These are phyloP conservation scores for Rubia tinctorum DNA, from an alignment of 305 asterid species.

Conservation along the genomic window DNA sequence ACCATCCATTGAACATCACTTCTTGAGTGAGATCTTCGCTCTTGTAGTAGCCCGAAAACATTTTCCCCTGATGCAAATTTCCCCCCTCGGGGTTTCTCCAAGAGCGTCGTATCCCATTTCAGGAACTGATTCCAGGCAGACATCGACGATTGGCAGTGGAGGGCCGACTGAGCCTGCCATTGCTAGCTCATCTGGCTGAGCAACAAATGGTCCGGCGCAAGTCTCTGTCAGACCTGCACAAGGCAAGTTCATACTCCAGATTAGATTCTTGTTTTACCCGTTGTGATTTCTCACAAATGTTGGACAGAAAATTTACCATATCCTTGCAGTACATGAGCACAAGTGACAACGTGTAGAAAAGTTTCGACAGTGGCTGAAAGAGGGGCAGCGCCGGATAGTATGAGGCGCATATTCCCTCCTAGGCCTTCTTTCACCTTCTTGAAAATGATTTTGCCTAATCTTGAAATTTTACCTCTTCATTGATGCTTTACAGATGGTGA, in stretches of 20 bases:
- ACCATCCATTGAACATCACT: slow-evolving; percentile 75
- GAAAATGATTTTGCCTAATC: slow-evolving; percentile 63
- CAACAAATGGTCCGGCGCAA: slow-evolving; percentile 85
- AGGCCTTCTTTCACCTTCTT: slow-evolving; percentile 76
- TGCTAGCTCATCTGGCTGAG: slow-evolving; percentile 59
- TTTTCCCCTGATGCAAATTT: slow-evolving; percentile 74
- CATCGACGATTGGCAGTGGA: slow-evolving; percentile 72
- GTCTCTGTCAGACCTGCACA: slow-evolving; percentile 84
- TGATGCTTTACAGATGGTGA: slow-evolving; percentile 62
- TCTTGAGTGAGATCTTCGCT: slow-evolving; percentile 71
- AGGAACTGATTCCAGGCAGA: slow-evolving; percentile 72
- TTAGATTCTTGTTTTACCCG: no score
- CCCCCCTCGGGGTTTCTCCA: slow-evolving; percentile 66
- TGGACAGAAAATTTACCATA: slow-evolving; percentile 43
- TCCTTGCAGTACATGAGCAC: slow-evolving; percentile 91
- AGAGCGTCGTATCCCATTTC: slow-evolving; percentile 83
- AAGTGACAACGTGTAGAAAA: slow-evolving; percentile 66
- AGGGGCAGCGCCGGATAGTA: slow-evolving; percentile 93
- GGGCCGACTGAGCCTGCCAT: slow-evolving; percentile 90
- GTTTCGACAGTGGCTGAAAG: slow-evolving; percentile 77
- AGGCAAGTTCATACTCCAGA: neutral
- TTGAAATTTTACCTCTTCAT: slow-evolving; percentile 49
- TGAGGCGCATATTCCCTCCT: slow-evolving; percentile 80
- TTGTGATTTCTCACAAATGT: neutral
- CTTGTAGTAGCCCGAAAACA: slow-evolving; percentile 86